A percentile compares a stretch with the other conserved stretches of the same genome.
Evolutionary conservation across 2,329 filamentous ascomycete genomes (phyloP).

Genomic region (Drechmeria coniospora): DNA sequence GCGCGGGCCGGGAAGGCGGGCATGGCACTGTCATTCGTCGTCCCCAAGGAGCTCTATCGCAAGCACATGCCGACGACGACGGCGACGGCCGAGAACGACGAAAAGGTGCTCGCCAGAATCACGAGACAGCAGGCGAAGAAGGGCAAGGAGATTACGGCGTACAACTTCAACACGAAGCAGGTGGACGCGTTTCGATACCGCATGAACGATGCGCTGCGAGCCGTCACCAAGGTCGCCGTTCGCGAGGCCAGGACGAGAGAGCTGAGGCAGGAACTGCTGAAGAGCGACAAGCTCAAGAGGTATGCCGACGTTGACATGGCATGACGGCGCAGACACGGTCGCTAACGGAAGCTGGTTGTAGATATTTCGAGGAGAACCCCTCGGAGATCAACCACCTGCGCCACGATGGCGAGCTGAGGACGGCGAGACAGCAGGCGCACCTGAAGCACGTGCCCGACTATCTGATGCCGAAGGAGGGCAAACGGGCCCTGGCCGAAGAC

Average conservation of each 20-base stretch:
- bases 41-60: conserved; percentile 66
- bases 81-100: conserved; percentile 63
- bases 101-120: conserved; percentile 69
- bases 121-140: conserved; percentile 62
- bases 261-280: conserved; percentile 75
- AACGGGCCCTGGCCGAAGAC: conserved; percentile 48
- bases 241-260: conserved; percentile 82
- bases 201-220: conserved; percentile 79
- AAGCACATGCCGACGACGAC: conserved; percentile 83
- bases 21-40: conserved; percentile 90
- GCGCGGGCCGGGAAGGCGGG: conserved; percentile 81
- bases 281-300: conserved; percentile 84
- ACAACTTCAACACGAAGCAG: conserved; percentile 87
- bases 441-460: conserved; percentile 93
- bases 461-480: conserved; percentile 63
- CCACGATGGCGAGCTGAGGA: conserved; percentile 76
- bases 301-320: conserved; percentile 6
- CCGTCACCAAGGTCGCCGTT: conserved; percentile 78
- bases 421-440: conserved; percentile 74
- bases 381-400: conserved; percentile 73
- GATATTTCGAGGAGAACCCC: conserved; percentile 93
- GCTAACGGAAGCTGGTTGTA: conserved; percentile 5
- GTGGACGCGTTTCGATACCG: conserved; percentile 91
- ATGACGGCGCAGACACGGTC: not conserved
- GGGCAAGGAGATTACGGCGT: conserved; percentile 72